A percentile compares a stretch with the other conserved stretches of the same genome.
Conservation (phyloP, 2,329 filamentous ascomycete genomes). For the Dothideomycetes sp. region DNA sequence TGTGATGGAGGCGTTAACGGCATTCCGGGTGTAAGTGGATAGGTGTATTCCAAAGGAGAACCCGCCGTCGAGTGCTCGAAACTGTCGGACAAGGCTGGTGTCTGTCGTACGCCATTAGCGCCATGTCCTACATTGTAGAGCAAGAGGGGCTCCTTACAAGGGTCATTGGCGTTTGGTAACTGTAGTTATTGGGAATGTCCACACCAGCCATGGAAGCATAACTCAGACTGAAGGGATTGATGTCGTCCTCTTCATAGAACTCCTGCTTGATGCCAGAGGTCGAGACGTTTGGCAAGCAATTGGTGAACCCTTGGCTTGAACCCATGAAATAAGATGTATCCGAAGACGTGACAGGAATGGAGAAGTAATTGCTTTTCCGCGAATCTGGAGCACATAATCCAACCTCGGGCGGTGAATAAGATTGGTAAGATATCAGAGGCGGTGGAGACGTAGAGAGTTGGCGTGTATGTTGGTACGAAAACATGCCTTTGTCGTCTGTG, state of each 20-base stretch:
- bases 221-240: constrained; percentile 56
- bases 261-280: constrained; percentile 51
- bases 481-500: constrained; percentile 53
- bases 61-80: constrained; percentile 51
- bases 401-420: constrained; percentile 13
- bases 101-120: constrained; percentile 37
- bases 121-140: neutral
- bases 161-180: constrained; percentile 57
- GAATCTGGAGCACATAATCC: constrained; percentile 30
- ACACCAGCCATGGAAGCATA: constrained; percentile 56
- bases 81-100: constrained; percentile 64
- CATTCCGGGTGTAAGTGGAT: constrained; percentile 60
- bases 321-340: constrained; percentile 40
- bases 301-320: constrained; percentile 20
- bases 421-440: constrained; percentile 48
- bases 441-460: constrained; percentile 63
- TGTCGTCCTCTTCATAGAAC: constrained; percentile 47
- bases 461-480: constrained; percentile 54
- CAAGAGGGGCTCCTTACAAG: constrained; percentile 55
- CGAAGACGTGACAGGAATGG: constrained; percentile 4
- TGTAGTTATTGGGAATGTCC: constrained; percentile 40
- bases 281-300: constrained; percentile 2
- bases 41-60: constrained; percentile 30
- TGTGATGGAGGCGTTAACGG: constrained; percentile 51
- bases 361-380: constrained; percentile 28